These are phyloP conservation scores for Gillenia trifoliata DNA, from an alignment of 306 rosid genomes.

Conservation along the genomic window DNA sequence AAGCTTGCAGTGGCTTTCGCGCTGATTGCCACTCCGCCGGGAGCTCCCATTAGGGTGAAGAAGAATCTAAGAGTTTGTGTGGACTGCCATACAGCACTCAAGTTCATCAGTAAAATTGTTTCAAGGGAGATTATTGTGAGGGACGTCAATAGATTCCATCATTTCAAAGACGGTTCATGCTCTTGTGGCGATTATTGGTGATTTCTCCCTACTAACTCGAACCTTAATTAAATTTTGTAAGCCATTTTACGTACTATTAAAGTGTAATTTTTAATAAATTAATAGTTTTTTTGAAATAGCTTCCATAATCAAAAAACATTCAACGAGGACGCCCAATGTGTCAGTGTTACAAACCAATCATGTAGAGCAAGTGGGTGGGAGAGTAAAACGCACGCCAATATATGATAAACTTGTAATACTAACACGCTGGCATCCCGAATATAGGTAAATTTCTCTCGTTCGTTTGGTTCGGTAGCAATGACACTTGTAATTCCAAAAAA, in stretches of 20 bases:
- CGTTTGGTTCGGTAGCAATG: too few relatives aligned
- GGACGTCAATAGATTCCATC: constrained; percentile 84
- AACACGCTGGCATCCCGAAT: too few relatives aligned
- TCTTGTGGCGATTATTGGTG: constrained; percentile 95
- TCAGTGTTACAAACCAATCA: too few relatives aligned
- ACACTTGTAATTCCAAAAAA: too few relatives aligned
- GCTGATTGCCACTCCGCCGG: constrained; percentile 63
- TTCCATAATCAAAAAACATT: too few relatives aligned
- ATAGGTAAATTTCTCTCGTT: too few relatives aligned
- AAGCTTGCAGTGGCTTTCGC: constrained; percentile 89
- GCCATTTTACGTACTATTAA: background rate
- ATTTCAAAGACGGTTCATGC: constrained; percentile 76
- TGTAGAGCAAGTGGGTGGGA: too few relatives aligned
- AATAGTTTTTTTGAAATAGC: background rate
- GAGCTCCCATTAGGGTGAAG: constrained; percentile 74
- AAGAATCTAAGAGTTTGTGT: constrained; percentile 78
- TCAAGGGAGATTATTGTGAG: constrained; percentile 76
- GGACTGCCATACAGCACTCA: constrained; percentile 79
- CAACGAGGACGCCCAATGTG: rapidly evolving
- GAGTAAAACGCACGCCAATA: too few relatives aligned
- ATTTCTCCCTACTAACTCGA: background rate
- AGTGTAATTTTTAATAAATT: background rate
- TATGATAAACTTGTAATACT: too few relatives aligned
- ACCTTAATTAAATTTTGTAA: constrained; percentile 7
- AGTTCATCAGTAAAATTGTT: constrained; percentile 52